phyloP scores from a whole-genome alignment of 1,284 basidiomycete genomes.

The Ceraceosorus bombacis region DNA sequence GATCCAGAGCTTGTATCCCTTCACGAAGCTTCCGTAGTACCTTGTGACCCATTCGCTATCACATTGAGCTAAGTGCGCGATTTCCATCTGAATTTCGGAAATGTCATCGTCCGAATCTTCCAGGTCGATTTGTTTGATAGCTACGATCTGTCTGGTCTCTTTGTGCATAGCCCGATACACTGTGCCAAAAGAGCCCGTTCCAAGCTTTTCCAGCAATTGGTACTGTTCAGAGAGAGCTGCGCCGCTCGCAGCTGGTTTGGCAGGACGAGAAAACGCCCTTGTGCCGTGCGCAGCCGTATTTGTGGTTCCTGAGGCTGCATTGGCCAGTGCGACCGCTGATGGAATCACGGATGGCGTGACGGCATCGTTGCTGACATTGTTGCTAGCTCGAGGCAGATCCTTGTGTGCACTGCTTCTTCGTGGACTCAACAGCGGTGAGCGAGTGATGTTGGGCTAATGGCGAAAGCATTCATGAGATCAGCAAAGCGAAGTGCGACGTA shows the following conservation, averaged over 20 bases:
- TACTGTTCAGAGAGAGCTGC: slow-evolving; percentile 57
- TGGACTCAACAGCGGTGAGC: slow-evolving; percentile 30
- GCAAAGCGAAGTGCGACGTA: too few species aligned
- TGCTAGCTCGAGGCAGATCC: not conserved
- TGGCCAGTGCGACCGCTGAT: too few species aligned
- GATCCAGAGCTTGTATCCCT: slow-evolving; percentile 96
- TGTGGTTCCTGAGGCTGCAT: not conserved
- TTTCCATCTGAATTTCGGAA: slow-evolving; percentile 79
- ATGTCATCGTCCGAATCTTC: slow-evolving; percentile 50
- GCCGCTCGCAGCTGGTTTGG: slow-evolving; percentile 20
- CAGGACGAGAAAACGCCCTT: slow-evolving; percentile 19
- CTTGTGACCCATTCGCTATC: slow-evolving; percentile 91
- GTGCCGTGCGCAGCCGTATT: slow-evolving; percentile 11
- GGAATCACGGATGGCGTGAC: not conserved
- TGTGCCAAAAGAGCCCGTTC: slow-evolving; percentile 91
- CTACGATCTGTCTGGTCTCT: slow-evolving; percentile 84
- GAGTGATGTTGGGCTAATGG: slow-evolving; percentile 27
- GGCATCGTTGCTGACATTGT: not conserved
- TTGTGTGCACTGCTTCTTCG: slow-evolving; percentile 7
- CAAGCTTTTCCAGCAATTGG: slow-evolving; percentile 85
- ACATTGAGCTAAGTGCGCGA: slow-evolving; percentile 76
- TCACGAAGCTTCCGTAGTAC: slow-evolving; percentile 94
- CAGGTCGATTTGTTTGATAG: slow-evolving; percentile 85
- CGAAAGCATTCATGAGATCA: not conserved
- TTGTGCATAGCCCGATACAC: slow-evolving; percentile 91